A percentile compares a stretch with the other conserved stretches of the same genome.
phyloP scores from a whole-genome alignment of 2,329 filamentous ascomycete species.

The Didymosphaeria variabile region DNA sequence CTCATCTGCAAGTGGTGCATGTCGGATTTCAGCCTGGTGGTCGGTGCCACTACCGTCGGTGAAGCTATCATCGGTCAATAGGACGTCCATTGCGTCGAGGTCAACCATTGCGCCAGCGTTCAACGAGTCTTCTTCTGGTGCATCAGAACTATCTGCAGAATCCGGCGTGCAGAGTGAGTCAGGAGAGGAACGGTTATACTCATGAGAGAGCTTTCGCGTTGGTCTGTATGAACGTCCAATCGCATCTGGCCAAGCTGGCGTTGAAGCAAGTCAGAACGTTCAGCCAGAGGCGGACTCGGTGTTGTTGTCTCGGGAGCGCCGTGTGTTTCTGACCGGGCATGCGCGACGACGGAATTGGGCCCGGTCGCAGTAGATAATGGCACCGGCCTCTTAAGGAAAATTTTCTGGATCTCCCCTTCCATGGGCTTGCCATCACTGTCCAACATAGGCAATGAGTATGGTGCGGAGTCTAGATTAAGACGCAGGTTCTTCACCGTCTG shows the following conservation, averaged over 20 bases:
- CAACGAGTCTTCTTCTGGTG: not conserved
- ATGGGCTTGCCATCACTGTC: too few relatives aligned
- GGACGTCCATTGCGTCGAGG: slow-evolving; percentile 7
- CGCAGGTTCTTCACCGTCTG: too few relatives aligned
- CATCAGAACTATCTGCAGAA: not conserved
- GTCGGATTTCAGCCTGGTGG: slow-evolving; percentile 13
- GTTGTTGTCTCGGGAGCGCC: too few relatives aligned
- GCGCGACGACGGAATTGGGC: too few relatives aligned
- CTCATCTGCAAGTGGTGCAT: slow-evolving; percentile 23
- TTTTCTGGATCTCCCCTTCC: too few relatives aligned
- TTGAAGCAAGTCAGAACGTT: slow-evolving; percentile 12
- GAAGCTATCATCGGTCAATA: not conserved
- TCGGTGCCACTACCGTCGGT: not conserved
- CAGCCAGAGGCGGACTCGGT: too few relatives aligned
- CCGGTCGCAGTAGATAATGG: too few relatives aligned
- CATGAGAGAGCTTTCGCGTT: not conserved
- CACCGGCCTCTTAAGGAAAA: too few relatives aligned
- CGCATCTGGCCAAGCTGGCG: slow-evolving; percentile 14
- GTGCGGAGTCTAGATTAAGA: too few relatives aligned
- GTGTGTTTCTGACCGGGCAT: too few relatives aligned
- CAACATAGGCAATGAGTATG: too few relatives aligned
- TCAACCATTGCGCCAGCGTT: not conserved
- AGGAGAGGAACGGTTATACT: not conserved
- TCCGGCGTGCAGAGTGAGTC: not conserved
- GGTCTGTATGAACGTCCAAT: not conserved